Conservation (phyloP, 208 protist species). For the Leishmania martiniquensis region DNA sequence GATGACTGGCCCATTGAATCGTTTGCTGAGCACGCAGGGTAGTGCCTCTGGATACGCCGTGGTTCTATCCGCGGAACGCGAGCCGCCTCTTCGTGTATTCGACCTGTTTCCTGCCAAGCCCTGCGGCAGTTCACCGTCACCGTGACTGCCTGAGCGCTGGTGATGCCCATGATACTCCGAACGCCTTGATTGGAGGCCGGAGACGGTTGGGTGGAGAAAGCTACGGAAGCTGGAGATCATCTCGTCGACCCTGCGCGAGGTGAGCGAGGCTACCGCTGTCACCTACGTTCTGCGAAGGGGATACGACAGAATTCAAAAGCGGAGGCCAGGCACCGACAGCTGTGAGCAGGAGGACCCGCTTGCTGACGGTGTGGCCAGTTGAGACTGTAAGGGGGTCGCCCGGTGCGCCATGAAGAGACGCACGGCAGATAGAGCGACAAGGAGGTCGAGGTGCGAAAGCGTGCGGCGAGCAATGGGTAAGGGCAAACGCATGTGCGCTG, state of each 20-base stretch:
- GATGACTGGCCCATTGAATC: conserved; percentile 18
- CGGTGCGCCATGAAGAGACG: too few species aligned
- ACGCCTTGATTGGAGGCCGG: background rate
- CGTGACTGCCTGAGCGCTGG: background rate
- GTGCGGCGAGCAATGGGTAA: too few species aligned
- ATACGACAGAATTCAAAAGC: too few species aligned
- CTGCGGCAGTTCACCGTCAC: background rate
- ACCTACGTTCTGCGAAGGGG: too few species aligned
- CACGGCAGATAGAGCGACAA: too few species aligned
- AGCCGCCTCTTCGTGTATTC: background rate
- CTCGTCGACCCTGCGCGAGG: background rate
- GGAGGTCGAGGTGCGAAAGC: too few species aligned
- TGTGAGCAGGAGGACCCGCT: too few species aligned
- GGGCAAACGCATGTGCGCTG: too few species aligned
- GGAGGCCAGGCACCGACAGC: too few species aligned
- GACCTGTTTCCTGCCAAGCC: background rate
- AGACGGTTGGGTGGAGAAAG: background rate
- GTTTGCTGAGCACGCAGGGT: conserved; percentile 3
- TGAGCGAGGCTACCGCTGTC: too few species aligned
- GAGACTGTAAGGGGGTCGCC: too few species aligned
- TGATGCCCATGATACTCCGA: background rate
- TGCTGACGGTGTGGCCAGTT: background rate
- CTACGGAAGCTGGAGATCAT: background rate
- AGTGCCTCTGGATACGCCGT: conserved; percentile 25
- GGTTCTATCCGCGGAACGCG: background rate